These are phyloP conservation scores for Penicillium sp. DNA, from an alignment of 2,329 filamentous ascomycete species.

Conservation along the genomic window DNA sequence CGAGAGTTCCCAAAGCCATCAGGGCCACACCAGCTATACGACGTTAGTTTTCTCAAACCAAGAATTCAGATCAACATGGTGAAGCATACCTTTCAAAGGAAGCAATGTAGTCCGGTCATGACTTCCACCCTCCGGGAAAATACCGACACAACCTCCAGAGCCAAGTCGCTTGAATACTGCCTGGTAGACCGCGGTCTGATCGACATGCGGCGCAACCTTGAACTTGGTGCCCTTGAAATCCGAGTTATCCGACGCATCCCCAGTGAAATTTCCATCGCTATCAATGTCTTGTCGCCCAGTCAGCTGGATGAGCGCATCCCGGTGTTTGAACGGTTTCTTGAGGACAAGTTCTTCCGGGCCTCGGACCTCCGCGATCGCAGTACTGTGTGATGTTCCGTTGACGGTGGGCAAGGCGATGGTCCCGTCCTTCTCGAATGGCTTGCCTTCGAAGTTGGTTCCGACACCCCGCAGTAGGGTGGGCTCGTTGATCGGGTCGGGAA, in stretches of 20 bases:
- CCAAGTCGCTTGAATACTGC: slow-evolving; percentile 84
- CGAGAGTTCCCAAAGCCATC: slow-evolving; percentile 91
- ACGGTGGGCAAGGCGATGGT: slow-evolving; percentile 83
- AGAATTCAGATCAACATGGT: neutral
- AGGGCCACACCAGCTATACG: slow-evolving; percentile 82
- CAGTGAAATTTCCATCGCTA: slow-evolving; percentile 63
- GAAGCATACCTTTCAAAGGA: slow-evolving; percentile 69
- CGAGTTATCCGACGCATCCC: slow-evolving; percentile 54
- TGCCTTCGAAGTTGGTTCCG: slow-evolving; percentile 77
- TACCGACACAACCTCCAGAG: slow-evolving; percentile 85
- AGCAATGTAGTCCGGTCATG: slow-evolving; percentile 91
- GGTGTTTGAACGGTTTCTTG: slow-evolving; percentile 83
- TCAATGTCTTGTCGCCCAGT: slow-evolving; percentile 76
- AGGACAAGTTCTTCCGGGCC: slow-evolving; percentile 78
- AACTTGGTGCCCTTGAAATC: slow-evolving; percentile 77
- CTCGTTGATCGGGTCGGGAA: slow-evolving; percentile 83
- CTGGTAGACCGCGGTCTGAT: slow-evolving; percentile 91
- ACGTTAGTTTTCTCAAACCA: neutral
- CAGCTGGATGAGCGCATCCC: slow-evolving; percentile 73
- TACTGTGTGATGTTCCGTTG: slow-evolving; percentile 76
- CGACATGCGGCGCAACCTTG: slow-evolving; percentile 88
- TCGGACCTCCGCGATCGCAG: slow-evolving; percentile 80
- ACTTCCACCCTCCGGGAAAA: slow-evolving; percentile 95
- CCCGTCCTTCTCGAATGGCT: slow-evolving; percentile 73
- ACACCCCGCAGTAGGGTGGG: slow-evolving; percentile 78